Conservation (phyloP, 176 grass and related monocot species). For the Pontederia paniculata region DNA sequence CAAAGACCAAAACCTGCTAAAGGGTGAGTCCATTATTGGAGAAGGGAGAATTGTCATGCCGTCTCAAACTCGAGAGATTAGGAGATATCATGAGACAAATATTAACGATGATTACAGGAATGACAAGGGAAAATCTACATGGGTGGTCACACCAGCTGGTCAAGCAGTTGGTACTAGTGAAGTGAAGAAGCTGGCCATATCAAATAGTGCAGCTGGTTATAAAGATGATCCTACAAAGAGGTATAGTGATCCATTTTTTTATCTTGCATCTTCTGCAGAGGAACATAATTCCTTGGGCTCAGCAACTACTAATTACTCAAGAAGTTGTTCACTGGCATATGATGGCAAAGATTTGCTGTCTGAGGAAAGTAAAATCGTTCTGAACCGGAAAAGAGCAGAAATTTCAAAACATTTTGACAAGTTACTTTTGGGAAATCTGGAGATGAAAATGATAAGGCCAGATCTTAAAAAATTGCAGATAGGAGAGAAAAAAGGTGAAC, state of each 20-base stretch:
- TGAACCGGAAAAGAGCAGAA: constrained; percentile 70
- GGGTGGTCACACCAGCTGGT: constrained; percentile 14
- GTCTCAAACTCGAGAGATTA: constrained; percentile 31
- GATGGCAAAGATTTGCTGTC: constrained; percentile 79
- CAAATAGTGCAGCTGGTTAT: constrained; percentile 34
- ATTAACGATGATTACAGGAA: constrained; percentile 37
- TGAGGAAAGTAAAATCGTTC: constrained; percentile 61
- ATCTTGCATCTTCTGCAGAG: constrained; percentile 81
- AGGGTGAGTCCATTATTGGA: constrained; percentile 39
- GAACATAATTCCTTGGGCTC: constrained; percentile 58
- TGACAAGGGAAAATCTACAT: constrained; percentile 70
- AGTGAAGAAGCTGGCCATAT: constrained; percentile 44
- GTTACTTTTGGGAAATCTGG: constrained; percentile 73
- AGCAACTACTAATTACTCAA: constrained; percentile 45
- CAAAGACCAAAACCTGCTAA: constrained; percentile 36
- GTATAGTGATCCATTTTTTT: constrained; percentile 85
- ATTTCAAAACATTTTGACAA: constrained; percentile 78
- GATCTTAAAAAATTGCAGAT: constrained; percentile 90
- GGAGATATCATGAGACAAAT: constrained; percentile 41
- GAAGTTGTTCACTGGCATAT: constrained; percentile 57
- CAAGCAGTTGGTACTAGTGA: constrained; percentile 32
- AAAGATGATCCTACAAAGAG: constrained; percentile 49
- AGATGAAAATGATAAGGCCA: constrained; percentile 77
- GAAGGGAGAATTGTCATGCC: constrained; percentile 41
- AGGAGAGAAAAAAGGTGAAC: constrained; percentile 88